These are phyloP conservation scores for Atkinsonella texensis DNA, from an alignment of 2,329 filamentous ascomycete genomes.

Conservation along the genomic window DNA sequence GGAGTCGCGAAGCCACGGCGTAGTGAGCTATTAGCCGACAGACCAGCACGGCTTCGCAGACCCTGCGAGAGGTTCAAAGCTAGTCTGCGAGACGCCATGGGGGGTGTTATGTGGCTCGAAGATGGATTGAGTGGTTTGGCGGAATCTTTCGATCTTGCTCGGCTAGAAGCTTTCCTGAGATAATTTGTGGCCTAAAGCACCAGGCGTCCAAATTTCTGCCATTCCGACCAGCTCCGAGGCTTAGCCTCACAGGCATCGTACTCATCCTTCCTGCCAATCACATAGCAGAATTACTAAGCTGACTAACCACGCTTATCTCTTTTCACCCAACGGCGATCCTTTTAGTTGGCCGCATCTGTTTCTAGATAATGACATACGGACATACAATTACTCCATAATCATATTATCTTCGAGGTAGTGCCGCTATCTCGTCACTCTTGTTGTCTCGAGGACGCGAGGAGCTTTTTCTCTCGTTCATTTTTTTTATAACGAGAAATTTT, in stretches of 20 bases:
- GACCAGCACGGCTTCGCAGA: constrained; percentile 75
- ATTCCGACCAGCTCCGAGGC: constrained; percentile 32
- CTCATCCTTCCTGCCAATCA: constrained; percentile 22
- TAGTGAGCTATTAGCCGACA: constrained; percentile 65
- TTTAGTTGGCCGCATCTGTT: not conserved
- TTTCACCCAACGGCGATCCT: not conserved
- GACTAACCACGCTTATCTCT: not conserved
- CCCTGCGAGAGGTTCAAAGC: constrained; percentile 87
- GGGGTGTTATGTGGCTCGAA: constrained; percentile 34
- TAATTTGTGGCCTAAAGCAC: constrained; percentile 29
- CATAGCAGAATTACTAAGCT: constrained; percentile 19
- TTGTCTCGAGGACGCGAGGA: too few species aligned
- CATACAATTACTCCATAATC: too few species aligned
- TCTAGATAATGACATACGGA: too few species aligned
- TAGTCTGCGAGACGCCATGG: constrained; percentile 95
- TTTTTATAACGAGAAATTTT: too few species aligned
- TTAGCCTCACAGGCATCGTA: constrained; percentile 10
- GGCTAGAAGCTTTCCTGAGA: constrained; percentile 34
- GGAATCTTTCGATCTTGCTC: constrained; percentile 34
- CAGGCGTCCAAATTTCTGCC: constrained; percentile 24
- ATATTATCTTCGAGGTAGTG: too few species aligned
- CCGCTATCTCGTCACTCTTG: too few species aligned
- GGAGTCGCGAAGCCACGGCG: constrained; percentile 86
- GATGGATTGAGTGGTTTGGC: constrained; percentile 45
- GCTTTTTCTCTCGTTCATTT: too few species aligned